Evolutionary conservation across 2,329 filamentous ascomycete genomes (phyloP).

Genomic region (Fusarium napiforme): DNA sequence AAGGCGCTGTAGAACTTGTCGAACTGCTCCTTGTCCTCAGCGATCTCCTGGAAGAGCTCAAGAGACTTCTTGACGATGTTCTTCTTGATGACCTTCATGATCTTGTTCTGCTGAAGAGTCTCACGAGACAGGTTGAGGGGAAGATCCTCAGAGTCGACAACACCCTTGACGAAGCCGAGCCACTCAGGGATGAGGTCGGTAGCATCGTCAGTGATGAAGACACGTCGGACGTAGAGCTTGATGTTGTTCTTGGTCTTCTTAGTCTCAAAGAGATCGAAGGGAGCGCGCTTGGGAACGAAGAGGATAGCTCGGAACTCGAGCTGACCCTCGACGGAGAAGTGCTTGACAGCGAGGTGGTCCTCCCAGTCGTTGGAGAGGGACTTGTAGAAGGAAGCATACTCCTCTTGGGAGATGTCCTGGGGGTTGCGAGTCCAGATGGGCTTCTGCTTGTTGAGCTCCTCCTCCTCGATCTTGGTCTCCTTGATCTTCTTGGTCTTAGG

Average conservation of each 20-base stretch:
- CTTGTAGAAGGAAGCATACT: constrained; percentile 99
- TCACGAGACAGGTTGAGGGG: constrained; percentile 99
- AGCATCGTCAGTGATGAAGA: constrained; percentile 99
- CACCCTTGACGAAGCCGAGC: constrained; percentile 99
- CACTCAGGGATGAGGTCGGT: constrained; percentile 99
- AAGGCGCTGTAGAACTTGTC: constrained; percentile 99
- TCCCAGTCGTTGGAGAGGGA: constrained; percentile 99
- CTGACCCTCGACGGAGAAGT: constrained; percentile 99
- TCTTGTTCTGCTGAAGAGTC: constrained; percentile 99
- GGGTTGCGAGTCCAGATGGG: constrained; percentile 99
- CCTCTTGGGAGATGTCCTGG: constrained; percentile 91
- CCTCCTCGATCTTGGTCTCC: constrained; percentile 98
- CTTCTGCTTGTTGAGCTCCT: constrained; percentile 99
- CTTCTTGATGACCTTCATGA: constrained; percentile 99
- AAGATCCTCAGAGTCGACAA: constrained; percentile 99
- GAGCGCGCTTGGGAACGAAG: constrained; percentile 99
- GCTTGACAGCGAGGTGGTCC: constrained; percentile 99
- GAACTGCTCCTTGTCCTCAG: constrained; percentile 99
- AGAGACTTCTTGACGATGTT: constrained; percentile 99
- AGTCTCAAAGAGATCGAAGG: constrained; percentile 99
- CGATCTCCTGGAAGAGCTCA: constrained; percentile 98
- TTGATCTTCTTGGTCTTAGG: constrained; percentile 99
- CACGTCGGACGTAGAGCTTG: constrained; percentile 99
- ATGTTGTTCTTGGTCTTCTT: constrained; percentile 99
- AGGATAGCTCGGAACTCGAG: constrained; percentile 99